Conservation (phyloP, 1,139 yeast species). For the Magnusiomyces ingens region DNA sequence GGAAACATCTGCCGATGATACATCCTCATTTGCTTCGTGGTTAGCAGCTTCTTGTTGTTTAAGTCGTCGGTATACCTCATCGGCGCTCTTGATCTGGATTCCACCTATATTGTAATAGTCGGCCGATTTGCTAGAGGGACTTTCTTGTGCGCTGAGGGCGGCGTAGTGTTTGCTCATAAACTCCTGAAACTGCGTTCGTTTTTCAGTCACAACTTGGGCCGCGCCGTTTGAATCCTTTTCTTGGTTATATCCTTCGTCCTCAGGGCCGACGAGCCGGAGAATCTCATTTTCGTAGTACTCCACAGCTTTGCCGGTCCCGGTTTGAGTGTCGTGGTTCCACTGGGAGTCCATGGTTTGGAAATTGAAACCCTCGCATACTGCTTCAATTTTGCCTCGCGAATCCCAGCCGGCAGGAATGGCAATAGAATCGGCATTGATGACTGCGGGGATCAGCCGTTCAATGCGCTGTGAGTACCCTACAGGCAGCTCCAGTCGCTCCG, state of each 20-base stretch:
- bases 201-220: not conserved
- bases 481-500: conserved; percentile 25
- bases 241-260: not conserved
- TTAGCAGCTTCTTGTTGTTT: conserved; percentile 22
- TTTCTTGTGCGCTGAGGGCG: conserved; percentile 15
- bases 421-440: conserved; percentile 35
- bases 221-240: not conserved
- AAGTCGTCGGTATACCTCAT: conserved; percentile 26
- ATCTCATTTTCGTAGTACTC: conserved; percentile 4
- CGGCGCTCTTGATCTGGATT: conserved; percentile 27
- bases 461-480: conserved; percentile 11
- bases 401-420: conserved; percentile 42
- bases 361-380: conserved; percentile 27
- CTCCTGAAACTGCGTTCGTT: conserved; percentile 24
- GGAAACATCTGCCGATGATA: conserved; percentile 15
- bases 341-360: conserved; percentile 17
- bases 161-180: conserved; percentile 24
- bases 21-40: conserved; percentile 10
- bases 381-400: conserved; percentile 31
- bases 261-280: not conserved
- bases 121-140: not conserved
- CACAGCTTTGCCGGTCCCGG: conserved; percentile 4
- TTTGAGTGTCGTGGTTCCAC: conserved; percentile 17
- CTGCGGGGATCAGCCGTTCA: conserved; percentile 25
- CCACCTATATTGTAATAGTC: conserved; percentile 25